These are phyloP conservation scores for Plicaturopsis crispa DNA, from an alignment of 768 basidiomycete species.

Conservation along the genomic window DNA sequence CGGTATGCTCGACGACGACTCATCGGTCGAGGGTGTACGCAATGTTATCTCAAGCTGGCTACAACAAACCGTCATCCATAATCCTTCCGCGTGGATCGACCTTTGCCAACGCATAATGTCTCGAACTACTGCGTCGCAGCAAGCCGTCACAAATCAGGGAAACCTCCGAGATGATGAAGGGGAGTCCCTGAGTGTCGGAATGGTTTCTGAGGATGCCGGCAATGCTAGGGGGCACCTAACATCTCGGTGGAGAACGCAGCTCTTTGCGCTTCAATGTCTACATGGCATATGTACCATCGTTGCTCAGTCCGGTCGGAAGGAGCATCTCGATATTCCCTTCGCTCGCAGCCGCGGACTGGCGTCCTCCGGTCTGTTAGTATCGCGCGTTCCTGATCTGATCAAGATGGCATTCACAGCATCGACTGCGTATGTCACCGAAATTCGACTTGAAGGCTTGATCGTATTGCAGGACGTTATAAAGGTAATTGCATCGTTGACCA, in stretches of 20 bases:
- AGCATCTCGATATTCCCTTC: conserved; percentile 76
- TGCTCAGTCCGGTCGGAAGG: conserved; percentile 59
- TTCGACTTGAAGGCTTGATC: conserved; percentile 82
- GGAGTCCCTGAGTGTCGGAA: conserved; percentile 73
- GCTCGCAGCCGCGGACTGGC: conserved; percentile 57
- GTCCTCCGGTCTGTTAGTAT: conserved; percentile 61
- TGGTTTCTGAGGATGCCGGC: conserved; percentile 31
- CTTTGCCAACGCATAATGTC: conserved; percentile 97
- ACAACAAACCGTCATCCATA: conserved; percentile 85
- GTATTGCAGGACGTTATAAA: conserved; percentile 90
- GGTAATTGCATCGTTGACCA: conserved; percentile 34
- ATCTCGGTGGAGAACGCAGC: conserved; percentile 92
- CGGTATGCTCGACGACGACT: conserved; percentile 90
- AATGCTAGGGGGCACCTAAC: conserved; percentile 38
- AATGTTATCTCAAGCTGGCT: conserved; percentile 94
- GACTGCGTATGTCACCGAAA: conserved; percentile 93
- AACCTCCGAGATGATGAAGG: conserved; percentile 83
- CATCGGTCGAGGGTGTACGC: conserved; percentile 87
- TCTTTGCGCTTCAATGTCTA: conserved; percentile 89
- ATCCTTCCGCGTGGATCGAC: conserved; percentile 97
- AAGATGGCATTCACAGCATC: conserved; percentile 98
- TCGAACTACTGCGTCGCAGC: conserved; percentile 80
- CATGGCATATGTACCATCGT: conserved; percentile 84
- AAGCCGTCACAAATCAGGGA: conserved; percentile 41
- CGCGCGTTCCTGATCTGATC: conserved; percentile 87